Evolutionary conservation across 768 basidiomycete species (phyloP).

Genomic region (Neoboletus brunneissimus): DNA sequence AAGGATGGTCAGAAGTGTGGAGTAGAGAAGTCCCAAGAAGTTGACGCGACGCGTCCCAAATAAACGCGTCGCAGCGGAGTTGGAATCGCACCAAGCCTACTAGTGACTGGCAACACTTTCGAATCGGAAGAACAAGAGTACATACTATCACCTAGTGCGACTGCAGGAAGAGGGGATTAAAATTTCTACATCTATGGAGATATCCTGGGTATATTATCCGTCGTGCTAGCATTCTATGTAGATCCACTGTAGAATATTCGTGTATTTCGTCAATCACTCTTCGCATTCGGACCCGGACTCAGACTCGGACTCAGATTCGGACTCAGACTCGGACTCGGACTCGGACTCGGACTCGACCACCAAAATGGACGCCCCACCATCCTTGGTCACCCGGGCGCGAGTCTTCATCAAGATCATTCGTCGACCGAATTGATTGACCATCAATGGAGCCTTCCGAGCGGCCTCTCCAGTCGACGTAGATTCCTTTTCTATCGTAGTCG

Average conservation of each 20-base stretch:
- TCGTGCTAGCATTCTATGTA: no score
- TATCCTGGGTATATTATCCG: not conserved
- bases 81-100: not conserved
- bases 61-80: slow-evolving; percentile 21
- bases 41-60: slow-evolving; percentile 12
- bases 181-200: not conserved
- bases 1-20: no score
- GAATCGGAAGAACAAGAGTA: no score
- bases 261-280: not conserved
- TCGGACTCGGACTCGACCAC: slow-evolving; percentile 18
- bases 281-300: no score
- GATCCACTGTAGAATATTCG: not conserved
- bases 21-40: no score
- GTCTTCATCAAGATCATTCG: slow-evolving; percentile 56
- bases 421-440: slow-evolving; percentile 49
- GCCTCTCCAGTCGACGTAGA: not conserved
- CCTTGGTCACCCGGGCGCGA: slow-evolving; percentile 51
- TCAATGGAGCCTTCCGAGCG: slow-evolving; percentile 4
- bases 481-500: not conserved
- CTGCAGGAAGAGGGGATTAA: not conserved
- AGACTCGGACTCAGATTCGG: no score
- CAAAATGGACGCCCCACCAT: slow-evolving; percentile 59
- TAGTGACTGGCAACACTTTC: no score
- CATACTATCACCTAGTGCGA: not conserved
- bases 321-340: not conserved